phyloP scores from a whole-genome alignment of 2,329 filamentous ascomycete species.

The Paecilomyces sp. region DNA sequence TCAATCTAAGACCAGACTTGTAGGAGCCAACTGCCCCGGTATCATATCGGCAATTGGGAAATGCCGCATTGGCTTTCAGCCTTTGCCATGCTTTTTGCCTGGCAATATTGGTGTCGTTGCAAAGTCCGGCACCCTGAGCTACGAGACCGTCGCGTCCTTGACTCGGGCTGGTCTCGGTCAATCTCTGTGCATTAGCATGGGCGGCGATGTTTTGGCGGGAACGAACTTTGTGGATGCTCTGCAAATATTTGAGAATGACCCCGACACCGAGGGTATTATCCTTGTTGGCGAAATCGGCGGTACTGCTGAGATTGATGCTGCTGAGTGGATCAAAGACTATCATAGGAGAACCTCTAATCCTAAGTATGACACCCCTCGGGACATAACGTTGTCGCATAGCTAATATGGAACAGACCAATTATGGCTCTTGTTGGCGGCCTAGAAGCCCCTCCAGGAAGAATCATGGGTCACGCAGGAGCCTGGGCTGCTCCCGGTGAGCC shows the following conservation, averaged over 20 bases:
- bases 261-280: slow-evolving; percentile 64
- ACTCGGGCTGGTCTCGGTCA: slow-evolving; percentile 69
- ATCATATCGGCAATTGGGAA: slow-evolving; percentile 67
- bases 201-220: slow-evolving; percentile 66
- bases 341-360: not conserved
- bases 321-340: slow-evolving; percentile 50
- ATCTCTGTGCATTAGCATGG: slow-evolving; percentile 69
- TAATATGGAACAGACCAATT: slow-evolving; percentile 51
- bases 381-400: slow-evolving; percentile 2
- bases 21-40: slow-evolving; percentile 74
- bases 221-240: slow-evolving; percentile 68
- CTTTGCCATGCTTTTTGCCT: slow-evolving; percentile 62
- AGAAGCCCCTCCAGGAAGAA: slow-evolving; percentile 53
- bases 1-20: slow-evolving; percentile 63
- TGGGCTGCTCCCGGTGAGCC: slow-evolving; percentile 62
- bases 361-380: not conserved
- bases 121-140: slow-evolving; percentile 75
- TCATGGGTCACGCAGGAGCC: slow-evolving; percentile 77
- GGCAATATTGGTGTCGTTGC: slow-evolving; percentile 68
- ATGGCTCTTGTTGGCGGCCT: slow-evolving; percentile 64
- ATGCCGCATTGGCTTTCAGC: slow-evolving; percentile 71
- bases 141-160: slow-evolving; percentile 69
- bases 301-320: slow-evolving; percentile 69
- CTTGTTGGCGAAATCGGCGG: slow-evolving; percentile 68
- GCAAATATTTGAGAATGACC: slow-evolving; percentile 58